phyloP scores from a whole-genome alignment of 202 grass and related monocot species.

The Bolboschoenoplectus hybrid region DNA sequence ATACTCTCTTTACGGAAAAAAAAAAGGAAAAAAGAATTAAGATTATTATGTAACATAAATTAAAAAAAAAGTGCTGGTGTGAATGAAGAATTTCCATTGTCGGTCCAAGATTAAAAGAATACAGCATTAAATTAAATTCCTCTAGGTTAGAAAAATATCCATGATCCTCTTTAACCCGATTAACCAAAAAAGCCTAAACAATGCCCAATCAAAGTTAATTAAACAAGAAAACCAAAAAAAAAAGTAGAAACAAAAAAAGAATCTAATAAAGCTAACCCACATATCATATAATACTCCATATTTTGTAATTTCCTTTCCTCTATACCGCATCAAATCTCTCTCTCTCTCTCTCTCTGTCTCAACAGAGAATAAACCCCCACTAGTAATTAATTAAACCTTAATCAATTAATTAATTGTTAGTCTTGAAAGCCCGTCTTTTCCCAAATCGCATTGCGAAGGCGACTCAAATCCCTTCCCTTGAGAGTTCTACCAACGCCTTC shows the following conservation, averaged over 20 bases:
- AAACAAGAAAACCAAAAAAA: neutral
- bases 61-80: neutral
- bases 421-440: constrained; percentile 94
- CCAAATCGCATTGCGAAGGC: constrained; percentile 93
- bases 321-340: neutral
- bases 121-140: constrained; percentile 32
- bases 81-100: neutral
- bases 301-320: neutral
- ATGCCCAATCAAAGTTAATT: neutral
- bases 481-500: constrained; percentile 85
- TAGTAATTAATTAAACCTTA: constrained; percentile 13
- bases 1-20: neutral
- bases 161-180: neutral
- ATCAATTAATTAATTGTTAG: constrained; percentile 41
- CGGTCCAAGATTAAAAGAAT: constrained; percentile 14
- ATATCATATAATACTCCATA: neutral
- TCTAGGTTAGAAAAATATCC: constrained; percentile 32
- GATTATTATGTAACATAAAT: neutral
- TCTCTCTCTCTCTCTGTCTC: constrained; percentile 29
- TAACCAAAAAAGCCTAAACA: constrained; percentile 10
- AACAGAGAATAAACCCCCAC: constrained; percentile 14
- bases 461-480: constrained; percentile 86
- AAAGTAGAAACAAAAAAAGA: constrained; percentile 27
- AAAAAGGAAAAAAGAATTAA: neutral
- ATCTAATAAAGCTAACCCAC: constrained; percentile 30